Percentiles rank a stretch among this genome's conserved stretches.
These are phyloP conservation scores for Pelargonium nanum DNA, from an alignment of 345 rosid species.

Conservation along the genomic window DNA sequence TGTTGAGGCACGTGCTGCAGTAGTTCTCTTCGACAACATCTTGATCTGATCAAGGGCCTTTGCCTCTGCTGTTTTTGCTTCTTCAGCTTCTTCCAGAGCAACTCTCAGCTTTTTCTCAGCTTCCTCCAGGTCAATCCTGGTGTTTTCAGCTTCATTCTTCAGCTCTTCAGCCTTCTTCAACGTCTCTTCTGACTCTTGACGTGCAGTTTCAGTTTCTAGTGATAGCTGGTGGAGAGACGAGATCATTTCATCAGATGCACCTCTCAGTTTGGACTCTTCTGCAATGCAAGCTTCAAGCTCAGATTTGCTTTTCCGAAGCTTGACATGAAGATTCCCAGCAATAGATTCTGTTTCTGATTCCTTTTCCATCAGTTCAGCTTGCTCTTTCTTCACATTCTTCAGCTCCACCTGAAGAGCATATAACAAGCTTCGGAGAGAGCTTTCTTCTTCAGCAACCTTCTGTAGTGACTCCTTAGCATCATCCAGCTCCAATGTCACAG, in stretches of 20 bases:
- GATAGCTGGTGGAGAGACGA: constrained; percentile 62
- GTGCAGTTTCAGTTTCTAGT: constrained; percentile 57
- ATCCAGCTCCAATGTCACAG: constrained; percentile 60
- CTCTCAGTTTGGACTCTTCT: constrained; percentile 57
- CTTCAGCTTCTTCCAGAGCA: constrained; percentile 83
- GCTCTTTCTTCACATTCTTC: constrained; percentile 65
- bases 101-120: constrained; percentile 55
- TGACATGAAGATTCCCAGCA: constrained; percentile 71
- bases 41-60: constrained; percentile 66
- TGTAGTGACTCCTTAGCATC: constrained; percentile 74
- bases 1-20: constrained; percentile 66
- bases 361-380: constrained; percentile 55
- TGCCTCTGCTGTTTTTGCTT: constrained; percentile 63
- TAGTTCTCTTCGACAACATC: constrained; percentile 52
- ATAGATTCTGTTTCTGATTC: constrained; percentile 76
- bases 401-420: constrained; percentile 65
- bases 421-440: constrained; percentile 42
- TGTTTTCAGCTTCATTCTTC: constrained; percentile 55
- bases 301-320: constrained; percentile 61
- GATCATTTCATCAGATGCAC: constrained; percentile 71
- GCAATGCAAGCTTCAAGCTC: constrained; percentile 62
- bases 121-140: constrained; percentile 50
- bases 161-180: constrained; percentile 52
- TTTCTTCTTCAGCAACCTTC: constrained; percentile 71
- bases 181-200: constrained; percentile 65